phyloP scores from a whole-genome alignment of 1,139 yeast species.

The Geotrichum phurueaensis region DNA sequence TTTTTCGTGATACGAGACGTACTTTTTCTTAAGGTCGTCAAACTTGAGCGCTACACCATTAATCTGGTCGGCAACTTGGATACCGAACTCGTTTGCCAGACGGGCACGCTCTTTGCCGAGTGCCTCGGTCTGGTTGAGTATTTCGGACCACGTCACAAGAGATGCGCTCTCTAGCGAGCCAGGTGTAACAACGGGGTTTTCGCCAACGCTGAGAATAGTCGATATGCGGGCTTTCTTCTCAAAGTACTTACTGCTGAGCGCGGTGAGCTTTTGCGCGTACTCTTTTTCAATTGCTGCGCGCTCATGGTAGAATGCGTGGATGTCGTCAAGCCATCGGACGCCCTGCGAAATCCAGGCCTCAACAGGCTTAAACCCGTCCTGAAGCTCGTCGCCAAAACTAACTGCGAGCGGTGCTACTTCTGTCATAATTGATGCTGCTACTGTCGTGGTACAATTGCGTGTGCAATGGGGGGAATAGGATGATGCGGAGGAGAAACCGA shows the following conservation, averaged over 20 bases:
- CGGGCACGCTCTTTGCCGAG: conserved; percentile 62
- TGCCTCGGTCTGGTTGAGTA: conserved; percentile 76
- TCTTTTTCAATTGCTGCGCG: conserved; percentile 78
- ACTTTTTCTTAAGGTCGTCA: conserved; percentile 49
- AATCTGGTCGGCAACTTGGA: conserved; percentile 60
- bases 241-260: conserved; percentile 62
- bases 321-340: conserved; percentile 65
- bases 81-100: conserved; percentile 56
- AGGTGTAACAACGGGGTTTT: conserved; percentile 83
- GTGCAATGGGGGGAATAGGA: background rate
- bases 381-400: conserved; percentile 38
- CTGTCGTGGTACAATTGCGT: background rate
- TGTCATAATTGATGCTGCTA: conserved; percentile 4
- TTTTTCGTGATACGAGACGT: conserved; percentile 55
- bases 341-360: conserved; percentile 67
- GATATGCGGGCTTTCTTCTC: conserved; percentile 69
- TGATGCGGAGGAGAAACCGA: background rate
- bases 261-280: conserved; percentile 62
- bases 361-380: conserved; percentile 70
- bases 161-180: conserved; percentile 91
- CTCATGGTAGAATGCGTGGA: conserved; percentile 79
- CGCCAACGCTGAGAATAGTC: conserved; percentile 78
- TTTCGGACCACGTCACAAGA: conserved; percentile 91
- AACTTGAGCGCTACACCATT: conserved; percentile 49
- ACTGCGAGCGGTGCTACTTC: conserved; percentile 22